phyloP scores from a whole-genome alignment of 805 yeast genomes.

The Phaffomyces thermotolerans region DNA sequence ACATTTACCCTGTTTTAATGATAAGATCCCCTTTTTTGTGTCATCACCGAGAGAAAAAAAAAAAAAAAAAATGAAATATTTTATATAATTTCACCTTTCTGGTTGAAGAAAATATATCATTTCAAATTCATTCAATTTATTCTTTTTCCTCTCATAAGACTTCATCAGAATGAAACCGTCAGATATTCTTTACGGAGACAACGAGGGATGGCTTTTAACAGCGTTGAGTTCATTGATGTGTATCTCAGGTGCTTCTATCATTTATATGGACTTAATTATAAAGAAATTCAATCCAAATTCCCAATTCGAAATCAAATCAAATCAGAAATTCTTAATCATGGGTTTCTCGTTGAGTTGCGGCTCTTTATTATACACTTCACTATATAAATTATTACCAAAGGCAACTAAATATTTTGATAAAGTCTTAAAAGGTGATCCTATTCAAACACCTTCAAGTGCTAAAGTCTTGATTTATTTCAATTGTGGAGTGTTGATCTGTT shows the following conservation, averaged over 20 bases:
- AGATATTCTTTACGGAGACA: background rate
- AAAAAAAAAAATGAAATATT: too few relatives aligned
- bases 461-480: slow-evolving; percentile 40
- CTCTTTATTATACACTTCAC: slow-evolving; percentile 69
- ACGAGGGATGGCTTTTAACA: slow-evolving; percentile 60
- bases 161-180: too few relatives aligned
- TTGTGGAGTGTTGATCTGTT: slow-evolving; percentile 56
- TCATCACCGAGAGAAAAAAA: too few relatives aligned
- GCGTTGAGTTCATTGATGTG: slow-evolving; percentile 63
- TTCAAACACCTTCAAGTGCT: slow-evolving; percentile 10
- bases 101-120: too few relatives aligned
- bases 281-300: slow-evolving; percentile 36
- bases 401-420: slow-evolving; percentile 38
- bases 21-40: too few relatives aligned
- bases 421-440: slow-evolving; percentile 5
- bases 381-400: slow-evolving; percentile 72
- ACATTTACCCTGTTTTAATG: too few relatives aligned
- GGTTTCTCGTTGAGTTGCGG: slow-evolving; percentile 79
- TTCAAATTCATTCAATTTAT: too few relatives aligned
- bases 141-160: too few relatives aligned
- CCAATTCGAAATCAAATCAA: slow-evolving; percentile 46
- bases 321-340: slow-evolving; percentile 59
- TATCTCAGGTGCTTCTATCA: slow-evolving; percentile 59
- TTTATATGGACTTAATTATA: slow-evolving; percentile 54
- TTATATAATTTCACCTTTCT: too few relatives aligned